phyloP scores from a whole-genome alignment of 148 eudicot species.

The Heliosperma pusillum region DNA sequence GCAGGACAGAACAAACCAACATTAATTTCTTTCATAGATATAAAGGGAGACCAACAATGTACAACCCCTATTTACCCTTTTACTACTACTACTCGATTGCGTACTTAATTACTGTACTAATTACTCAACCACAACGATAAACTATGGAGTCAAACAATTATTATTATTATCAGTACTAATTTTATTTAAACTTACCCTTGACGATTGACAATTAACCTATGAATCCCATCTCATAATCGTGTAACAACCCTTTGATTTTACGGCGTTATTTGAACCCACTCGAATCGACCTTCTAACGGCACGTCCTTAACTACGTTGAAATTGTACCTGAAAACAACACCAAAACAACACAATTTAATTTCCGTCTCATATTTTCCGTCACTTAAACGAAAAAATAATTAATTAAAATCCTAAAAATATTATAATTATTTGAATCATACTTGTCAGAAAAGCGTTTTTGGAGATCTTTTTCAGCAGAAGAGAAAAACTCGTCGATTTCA shows the following conservation, averaged over 20 bases:
- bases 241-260: constrained; percentile 20
- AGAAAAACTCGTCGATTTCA: constrained; percentile 77
- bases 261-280: constrained; percentile 67
- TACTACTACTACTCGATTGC: constrained; percentile 2
- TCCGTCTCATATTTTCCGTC: neutral
- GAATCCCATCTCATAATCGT: too few species aligned
- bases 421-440: constrained; percentile 28
- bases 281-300: constrained; percentile 78
- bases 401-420: neutral
- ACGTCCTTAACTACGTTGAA: constrained; percentile 66
- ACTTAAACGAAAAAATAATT: neutral
- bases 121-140: constrained; percentile 9
- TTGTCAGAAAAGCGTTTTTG: constrained; percentile 62
- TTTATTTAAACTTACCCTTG: neutral
- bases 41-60: constrained; percentile 33
- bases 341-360: constrained; percentile 9
- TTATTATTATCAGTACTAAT: neutral
- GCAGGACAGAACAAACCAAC: neutral
- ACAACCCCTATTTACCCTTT: constrained; percentile 18
- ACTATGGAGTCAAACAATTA: neutral
- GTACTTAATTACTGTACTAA: constrained; percentile 2
- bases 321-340: constrained; percentile 61
- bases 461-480: constrained; percentile 61
- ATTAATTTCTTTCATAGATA: constrained; percentile 3
- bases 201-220: neutral